Base-by-base conservation (phyloP, 192 early-diverging fungal species). In the Backusella parvicylindrica region DNA sequence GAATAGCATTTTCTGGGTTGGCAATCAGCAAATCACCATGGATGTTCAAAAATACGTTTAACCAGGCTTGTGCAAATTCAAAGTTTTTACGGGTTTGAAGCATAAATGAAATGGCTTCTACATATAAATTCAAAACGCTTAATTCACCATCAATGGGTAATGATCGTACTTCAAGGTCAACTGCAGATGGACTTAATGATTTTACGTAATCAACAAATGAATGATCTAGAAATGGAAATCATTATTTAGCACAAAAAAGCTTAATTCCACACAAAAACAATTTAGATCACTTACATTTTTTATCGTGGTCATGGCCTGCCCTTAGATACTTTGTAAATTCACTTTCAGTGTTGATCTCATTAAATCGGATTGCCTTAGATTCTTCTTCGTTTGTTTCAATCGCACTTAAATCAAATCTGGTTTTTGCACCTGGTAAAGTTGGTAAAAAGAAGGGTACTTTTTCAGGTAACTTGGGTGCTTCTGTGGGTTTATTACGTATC, bases 371-470 rank as follows among this genome's bases (percentile, higher is more conserved):
- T 74, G 79, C 66, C 64, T 80, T 82, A 3, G 84, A 81, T 16
- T 60, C 11, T 36, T 81, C 71, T 2, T 72, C 64, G 53, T 84
- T 77, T n/a, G 84, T 81, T 12, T 82, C 79, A 32, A 67, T 66
- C 6, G 28, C 18, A 28, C 23, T 47, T 2, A 70, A 26, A 16
- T 60, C 63, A 15, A 86, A 76, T 33, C 79, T 75, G 56, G 78
- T 79, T 16, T 83, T 75, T 43, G 86, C 87, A 60, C 92, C 95
- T 31, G 89, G 81, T 4, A 95, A 71, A 1, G 95, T 94, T 12
- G 92, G 91, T 76, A 99, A 82, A 84, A 99, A 98, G 88, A 99
- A 99, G 28, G 97, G 96, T 18, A 96, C 94, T 50, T 90, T 89
- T 76, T 97, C 95, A 21, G 95, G 94, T 13, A 88, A 86, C 77